Conservation (phyloP, 179 eudicot species). For the Corrigiola litoralis region DNA sequence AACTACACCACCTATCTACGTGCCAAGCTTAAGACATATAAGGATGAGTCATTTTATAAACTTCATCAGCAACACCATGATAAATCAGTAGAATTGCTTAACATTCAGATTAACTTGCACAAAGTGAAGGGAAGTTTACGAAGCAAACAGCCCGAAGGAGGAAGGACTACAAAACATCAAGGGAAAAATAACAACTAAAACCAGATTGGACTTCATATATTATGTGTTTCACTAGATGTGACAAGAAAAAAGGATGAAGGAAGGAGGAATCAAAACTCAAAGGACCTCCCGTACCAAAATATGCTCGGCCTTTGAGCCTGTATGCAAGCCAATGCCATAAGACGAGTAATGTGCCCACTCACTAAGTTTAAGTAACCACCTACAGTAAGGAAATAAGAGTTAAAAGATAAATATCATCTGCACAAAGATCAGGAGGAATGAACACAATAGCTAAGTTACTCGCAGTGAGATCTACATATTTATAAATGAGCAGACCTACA, state of each 20-base stretch:
- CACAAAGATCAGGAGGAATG: neutral
- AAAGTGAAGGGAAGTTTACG: neutral
- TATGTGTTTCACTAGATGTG: neutral
- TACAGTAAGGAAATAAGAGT: conserved; percentile 11
- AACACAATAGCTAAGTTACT: neutral
- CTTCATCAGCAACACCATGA: neutral
- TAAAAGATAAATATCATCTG: neutral
- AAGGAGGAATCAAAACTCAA: neutral
- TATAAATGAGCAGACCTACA: neutral
- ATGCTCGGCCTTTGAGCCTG: conserved; percentile 83
- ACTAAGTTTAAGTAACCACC: conserved; percentile 94
- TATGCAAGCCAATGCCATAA: conserved; percentile 67
- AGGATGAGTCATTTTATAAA: neutral
- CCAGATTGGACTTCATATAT: neutral
- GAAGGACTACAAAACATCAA: neutral
- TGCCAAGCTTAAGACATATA: neutral
- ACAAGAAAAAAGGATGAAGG: neutral
- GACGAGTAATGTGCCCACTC: conserved; percentile 93
- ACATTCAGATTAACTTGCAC: neutral
- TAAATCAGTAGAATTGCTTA: neutral
- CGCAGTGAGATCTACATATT: neutral
- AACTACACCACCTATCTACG: too few species aligned
- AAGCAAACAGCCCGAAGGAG: neutral
- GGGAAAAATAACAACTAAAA: neutral
- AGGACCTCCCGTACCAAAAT: conserved; percentile 54